Percentiles rank a stretch among this genome's conserved stretches.
Conservation (phyloP, 148 eudicot species). For the Silene uniflora region DNA sequence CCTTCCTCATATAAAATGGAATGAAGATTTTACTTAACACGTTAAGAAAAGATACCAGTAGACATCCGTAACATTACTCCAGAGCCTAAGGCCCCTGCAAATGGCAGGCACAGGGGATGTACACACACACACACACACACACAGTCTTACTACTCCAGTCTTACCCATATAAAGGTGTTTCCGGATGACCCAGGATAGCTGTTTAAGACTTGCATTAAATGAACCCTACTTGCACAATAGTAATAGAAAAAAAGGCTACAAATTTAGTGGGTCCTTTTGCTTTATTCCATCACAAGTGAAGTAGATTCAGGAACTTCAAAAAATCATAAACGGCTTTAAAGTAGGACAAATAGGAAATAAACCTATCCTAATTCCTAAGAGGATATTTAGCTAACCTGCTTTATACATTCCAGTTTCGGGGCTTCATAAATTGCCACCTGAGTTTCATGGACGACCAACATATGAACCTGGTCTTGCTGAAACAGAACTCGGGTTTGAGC, state of each 20-base stretch:
- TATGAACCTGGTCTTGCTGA: constrained; percentile 71
- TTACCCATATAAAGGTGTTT: neutral
- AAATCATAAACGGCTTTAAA: too few relatives aligned
- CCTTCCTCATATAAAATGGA: neutral
- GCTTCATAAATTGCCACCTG: constrained; percentile 87
- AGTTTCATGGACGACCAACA: constrained; percentile 86
- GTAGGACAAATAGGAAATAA: too few relatives aligned
- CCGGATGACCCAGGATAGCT: neutral
- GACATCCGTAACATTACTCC: neutral
- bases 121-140: too few relatives aligned
- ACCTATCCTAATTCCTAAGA: too few relatives aligned
- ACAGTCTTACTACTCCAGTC: too few relatives aligned
- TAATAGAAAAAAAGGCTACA: too few relatives aligned
- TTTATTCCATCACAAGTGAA: too few relatives aligned
- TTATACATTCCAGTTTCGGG: constrained; percentile 53
- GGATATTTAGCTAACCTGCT: too few relatives aligned
- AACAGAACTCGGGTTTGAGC: constrained; percentile 84
- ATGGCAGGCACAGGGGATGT: too few relatives aligned
- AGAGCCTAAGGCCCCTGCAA: neutral
- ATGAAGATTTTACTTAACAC: neutral
- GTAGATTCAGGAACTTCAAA: neutral
- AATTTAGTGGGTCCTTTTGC: too few relatives aligned
- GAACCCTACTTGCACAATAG: neutral
- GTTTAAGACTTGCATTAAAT: neutral
- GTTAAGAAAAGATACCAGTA: neutral